A percentile compares a stretch with the other conserved stretches of the same genome.
Conservation (phyloP, 1,284 basidiomycete species). For the Pseudozyma thailandica region DNA sequence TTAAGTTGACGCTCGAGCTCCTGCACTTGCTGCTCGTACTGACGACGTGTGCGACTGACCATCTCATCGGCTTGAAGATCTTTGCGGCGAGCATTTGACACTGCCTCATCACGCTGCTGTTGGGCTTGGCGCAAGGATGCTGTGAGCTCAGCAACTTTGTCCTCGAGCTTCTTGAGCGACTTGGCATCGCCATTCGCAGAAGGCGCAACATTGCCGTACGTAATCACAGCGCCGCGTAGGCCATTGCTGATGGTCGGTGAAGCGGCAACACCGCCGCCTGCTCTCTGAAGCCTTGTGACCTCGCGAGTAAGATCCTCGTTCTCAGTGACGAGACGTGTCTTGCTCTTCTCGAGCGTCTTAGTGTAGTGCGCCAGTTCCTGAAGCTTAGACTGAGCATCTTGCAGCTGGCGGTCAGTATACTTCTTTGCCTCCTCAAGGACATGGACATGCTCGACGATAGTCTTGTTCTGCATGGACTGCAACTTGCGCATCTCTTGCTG, state of each 20-base stretch:
- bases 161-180: conserved; percentile 73
- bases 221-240: conserved; percentile 23
- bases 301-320: conserved; percentile 84
- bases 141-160: conserved; percentile 71
- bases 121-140: conserved; percentile 46
- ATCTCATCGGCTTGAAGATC: conserved; percentile 78
- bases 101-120: conserved; percentile 64
- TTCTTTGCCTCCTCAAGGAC: conserved; percentile 97
- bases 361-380: conserved; percentile 80
- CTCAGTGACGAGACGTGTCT: conserved; percentile 80
- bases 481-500: conserved; percentile 76
- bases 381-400: conserved; percentile 81
- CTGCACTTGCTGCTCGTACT: conserved; percentile 76
- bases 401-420: conserved; percentile 90
- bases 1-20: conserved; percentile 75
- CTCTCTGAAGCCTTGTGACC: conserved; percentile 73
- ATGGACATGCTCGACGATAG: conserved; percentile 97
- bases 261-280: conserved; percentile 16
- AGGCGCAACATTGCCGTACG: conserved; percentile 41
- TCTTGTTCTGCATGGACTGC: conserved; percentile 87
- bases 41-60: conserved; percentile 75
- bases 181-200: conserved; percentile 28
- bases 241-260: conserved; percentile 30
- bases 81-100: conserved; percentile 74
- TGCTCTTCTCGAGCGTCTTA: conserved; percentile 83